phyloP scores from a whole-genome alignment of 495 filamentous ascomycete genomes.

The Lichina pygmaea region DNA sequence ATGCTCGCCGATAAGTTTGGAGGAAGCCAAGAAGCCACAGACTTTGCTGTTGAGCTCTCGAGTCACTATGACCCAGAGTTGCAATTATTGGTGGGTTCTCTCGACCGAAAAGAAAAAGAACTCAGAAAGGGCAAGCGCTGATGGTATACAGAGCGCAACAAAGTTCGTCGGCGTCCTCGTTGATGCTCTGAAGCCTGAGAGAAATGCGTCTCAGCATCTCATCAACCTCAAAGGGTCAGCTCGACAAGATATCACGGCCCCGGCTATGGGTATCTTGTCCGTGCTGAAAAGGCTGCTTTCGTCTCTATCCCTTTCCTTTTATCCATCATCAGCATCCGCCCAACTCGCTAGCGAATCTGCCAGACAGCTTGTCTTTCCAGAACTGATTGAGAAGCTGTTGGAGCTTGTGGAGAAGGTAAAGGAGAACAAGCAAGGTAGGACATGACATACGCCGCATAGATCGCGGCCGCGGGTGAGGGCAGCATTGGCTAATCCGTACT shows the following conservation, averaged over 20 bases:
- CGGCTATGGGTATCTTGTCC: too few species aligned
- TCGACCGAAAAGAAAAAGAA: background rate
- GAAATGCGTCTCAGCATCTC: conserved; percentile 36
- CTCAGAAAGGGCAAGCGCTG: conserved; percentile 1
- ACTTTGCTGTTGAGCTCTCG: conserved; percentile 26
- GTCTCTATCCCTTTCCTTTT: too few species aligned
- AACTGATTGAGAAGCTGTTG: conserved; percentile 38
- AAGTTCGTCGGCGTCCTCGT: conserved; percentile 44
- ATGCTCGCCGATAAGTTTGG: conserved; percentile 50
- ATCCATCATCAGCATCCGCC: too few species aligned
- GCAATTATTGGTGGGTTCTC: conserved; percentile 24
- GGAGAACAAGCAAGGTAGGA: conserved; percentile 20
- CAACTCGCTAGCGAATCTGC: too few species aligned
- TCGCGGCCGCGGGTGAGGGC: background rate
- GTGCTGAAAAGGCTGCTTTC: too few species aligned
- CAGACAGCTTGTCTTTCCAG: background rate
- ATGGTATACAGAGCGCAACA: conserved; percentile 22
- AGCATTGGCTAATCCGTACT: background rate
- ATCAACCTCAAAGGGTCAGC: conserved; percentile 20
- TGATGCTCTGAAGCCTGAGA: conserved; percentile 47
- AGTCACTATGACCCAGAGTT: conserved; percentile 29
- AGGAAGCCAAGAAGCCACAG: conserved; percentile 17
- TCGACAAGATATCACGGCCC: too few species aligned
- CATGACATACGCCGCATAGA: background rate
- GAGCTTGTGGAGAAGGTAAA: conserved; percentile 30